Base-by-base conservation (phyloP, 2,329 filamentous ascomycete genomes). In the Zymoseptoria brevis region DNA sequence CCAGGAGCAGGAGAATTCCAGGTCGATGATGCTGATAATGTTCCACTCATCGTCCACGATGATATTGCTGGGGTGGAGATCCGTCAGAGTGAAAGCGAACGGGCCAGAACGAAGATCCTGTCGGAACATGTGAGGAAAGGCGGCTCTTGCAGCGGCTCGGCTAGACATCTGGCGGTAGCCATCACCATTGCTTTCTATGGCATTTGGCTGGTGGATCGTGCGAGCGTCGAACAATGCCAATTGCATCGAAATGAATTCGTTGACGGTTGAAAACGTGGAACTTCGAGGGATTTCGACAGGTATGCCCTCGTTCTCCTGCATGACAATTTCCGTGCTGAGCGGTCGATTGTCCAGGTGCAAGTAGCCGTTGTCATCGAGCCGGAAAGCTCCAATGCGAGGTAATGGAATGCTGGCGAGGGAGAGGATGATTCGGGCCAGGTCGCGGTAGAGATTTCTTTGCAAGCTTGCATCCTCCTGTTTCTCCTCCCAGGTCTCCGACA, bases 1-100 rank as follows among this genome's bases (percentile, higher is more conserved):
- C 1, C 68, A 64, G 2, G 68, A 68, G 60, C 68, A 72, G 52
- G 68, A 65, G n/a, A 51, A 51, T 21, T 51, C 50, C 50, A 51
- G 19, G 50, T 51, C 50, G 50, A 51, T 51, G 11, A 51, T 51
- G 50, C 50, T 51, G 5, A 51, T n/a, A 19, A 51, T 22, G 19
- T 51, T 51, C 50, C 50, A 51, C 1, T 51, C 50, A 24, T 51
- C 50, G 19, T 51, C 50, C n/a, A 51, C 50, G 50, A 51, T 21
- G 50, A 51, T 51, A 5, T 51, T 51, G 50, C 50, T 51, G 8
- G 50, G n/a, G 22, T 51, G 50, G 1, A 51, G 50, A 51, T 51
- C 50, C 50, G 50, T 51, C 16, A 51, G n/a, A 22, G 8, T 51
- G n/a, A 51, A 51, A 6, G n/a, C 50, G 13, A 51, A 51, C 19